Conservation (phyloP, 2,329 filamentous ascomycete species). For the Aspergillus fijiensis region DNA sequence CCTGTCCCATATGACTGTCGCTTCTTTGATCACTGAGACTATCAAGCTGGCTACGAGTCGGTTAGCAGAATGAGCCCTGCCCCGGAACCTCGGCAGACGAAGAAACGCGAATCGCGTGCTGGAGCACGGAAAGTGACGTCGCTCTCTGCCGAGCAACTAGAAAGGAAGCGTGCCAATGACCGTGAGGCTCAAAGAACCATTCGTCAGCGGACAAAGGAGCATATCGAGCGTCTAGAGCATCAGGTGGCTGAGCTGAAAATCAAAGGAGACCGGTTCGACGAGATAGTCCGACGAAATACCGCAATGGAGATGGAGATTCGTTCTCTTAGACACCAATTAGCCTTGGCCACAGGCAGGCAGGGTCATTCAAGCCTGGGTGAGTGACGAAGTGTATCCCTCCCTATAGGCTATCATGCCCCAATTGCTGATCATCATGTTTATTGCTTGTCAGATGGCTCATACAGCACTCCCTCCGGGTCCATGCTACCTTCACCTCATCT, state of each 20-base stretch:
- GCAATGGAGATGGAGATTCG: conserved; percentile 57
- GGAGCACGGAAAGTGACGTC: conserved; percentile 59
- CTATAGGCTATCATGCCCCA: background rate
- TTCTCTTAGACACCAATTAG: conserved; percentile 52
- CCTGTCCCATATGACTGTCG: conserved; percentile 13
- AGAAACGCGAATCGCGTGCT: conserved; percentile 49
- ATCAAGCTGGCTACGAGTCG: conserved; percentile 1
- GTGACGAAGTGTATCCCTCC: background rate
- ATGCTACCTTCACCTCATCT: conserved; percentile 27
- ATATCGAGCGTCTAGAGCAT: conserved; percentile 58
- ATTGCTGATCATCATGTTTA: conserved; percentile 15
- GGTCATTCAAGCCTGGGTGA: conserved; percentile 22
- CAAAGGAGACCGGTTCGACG: conserved; percentile 52
- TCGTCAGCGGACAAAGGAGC: conserved; percentile 58
- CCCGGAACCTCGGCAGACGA: conserved; percentile 20
- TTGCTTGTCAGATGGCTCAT: conserved; percentile 19
- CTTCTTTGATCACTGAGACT: conserved; percentile 7
- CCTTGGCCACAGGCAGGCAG: conserved; percentile 25
- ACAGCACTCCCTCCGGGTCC: conserved; percentile 18
- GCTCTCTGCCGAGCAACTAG: conserved; percentile 57
- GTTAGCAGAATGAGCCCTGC: conserved; percentile 27
- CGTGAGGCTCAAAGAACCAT: conserved; percentile 61
- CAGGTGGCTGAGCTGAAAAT: conserved; percentile 54
- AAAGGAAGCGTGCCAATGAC: conserved; percentile 61
- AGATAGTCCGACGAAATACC: conserved; percentile 54